Conservation (phyloP, 2,329 filamentous ascomycete genomes). For the Botryosphaeria dothidea region DNA sequence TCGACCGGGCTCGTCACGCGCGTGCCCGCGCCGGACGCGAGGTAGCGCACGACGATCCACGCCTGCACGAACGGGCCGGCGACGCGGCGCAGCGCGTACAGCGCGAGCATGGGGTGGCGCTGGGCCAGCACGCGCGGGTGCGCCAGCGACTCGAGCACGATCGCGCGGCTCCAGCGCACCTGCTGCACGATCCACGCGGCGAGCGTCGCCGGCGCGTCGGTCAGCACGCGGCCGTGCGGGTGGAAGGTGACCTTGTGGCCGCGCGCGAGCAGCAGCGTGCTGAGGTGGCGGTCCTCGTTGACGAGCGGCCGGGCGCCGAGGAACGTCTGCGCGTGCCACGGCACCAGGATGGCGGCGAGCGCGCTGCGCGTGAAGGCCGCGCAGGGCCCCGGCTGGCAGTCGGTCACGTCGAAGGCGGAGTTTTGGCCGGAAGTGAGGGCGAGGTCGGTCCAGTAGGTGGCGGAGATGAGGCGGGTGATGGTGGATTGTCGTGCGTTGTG, state of each 20-base stretch:
- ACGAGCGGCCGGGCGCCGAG: conserved; percentile 31
- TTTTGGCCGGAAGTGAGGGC: conserved; percentile 36
- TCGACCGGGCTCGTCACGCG: not conserved
- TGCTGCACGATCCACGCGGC: conserved; percentile 40
- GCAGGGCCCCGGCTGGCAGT: conserved; percentile 42
- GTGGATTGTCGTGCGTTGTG: conserved; percentile 36
- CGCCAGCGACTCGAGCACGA: conserved; percentile 39
- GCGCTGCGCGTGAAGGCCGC: conserved; percentile 36
- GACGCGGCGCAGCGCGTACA: conserved; percentile 33
- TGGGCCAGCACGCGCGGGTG: conserved; percentile 38
- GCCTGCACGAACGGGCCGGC: not conserved
- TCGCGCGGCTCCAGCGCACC: conserved; percentile 39
- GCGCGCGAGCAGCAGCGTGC: conserved; percentile 36
- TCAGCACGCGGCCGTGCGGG: conserved; percentile 34
- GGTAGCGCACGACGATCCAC: not conserved
- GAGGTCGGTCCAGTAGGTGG: conserved; percentile 38
- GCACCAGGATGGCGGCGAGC: conserved; percentile 32
- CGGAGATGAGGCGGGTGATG: conserved; percentile 33
- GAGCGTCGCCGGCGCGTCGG: conserved; percentile 39
- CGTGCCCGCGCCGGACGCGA: not conserved
- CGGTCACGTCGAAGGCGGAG: conserved; percentile 32
- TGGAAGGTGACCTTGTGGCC: conserved; percentile 39
- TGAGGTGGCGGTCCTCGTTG: conserved; percentile 43
- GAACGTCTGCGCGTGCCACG: conserved; percentile 40
- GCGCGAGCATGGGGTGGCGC: conserved; percentile 37